Evolutionary conservation across 73 alveolate genomes (phyloP).

Genomic region (Paramecium biaurelia): DNA sequence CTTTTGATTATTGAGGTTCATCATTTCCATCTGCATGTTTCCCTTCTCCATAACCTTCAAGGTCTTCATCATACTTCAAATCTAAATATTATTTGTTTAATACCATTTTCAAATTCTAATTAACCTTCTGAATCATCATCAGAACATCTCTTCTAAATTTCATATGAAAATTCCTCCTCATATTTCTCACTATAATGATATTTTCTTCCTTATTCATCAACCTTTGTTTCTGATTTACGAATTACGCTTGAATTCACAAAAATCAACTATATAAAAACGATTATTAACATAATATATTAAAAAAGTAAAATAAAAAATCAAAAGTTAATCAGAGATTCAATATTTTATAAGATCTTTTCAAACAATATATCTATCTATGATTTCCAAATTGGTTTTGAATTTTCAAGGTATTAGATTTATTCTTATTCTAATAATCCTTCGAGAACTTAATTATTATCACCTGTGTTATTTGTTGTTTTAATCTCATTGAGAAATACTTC

Average conservation of each 20-base stretch:
- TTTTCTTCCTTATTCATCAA: background rate
- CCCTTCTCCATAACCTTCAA: background rate
- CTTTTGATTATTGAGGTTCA: background rate
- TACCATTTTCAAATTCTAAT: background rate
- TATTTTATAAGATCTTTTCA: background rate
- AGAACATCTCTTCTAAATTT: background rate
- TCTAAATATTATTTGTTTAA: background rate
- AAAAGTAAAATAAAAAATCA: background rate
- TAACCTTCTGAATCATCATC: background rate
- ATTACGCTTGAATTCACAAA: background rate
- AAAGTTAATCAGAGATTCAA: background rate
- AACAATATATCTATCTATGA: background rate
- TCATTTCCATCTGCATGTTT: background rate
- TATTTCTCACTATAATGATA: conserved; percentile 5
- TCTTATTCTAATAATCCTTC: background rate
- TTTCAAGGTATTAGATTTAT: background rate
- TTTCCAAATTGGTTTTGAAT: background rate
- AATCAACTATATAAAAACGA: background rate
- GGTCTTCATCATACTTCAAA: background rate
- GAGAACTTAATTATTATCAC: background rate
- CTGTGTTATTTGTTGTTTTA: background rate
- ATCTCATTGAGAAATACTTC: background rate
- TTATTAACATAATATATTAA: background rate
- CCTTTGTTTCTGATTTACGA: background rate
- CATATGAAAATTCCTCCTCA: background rate